Percentiles rank a stretch among this genome's conserved stretches.
Conservation (phyloP, 1,284 basidiomycete species). For the Limonomyces culmigenus region DNA sequence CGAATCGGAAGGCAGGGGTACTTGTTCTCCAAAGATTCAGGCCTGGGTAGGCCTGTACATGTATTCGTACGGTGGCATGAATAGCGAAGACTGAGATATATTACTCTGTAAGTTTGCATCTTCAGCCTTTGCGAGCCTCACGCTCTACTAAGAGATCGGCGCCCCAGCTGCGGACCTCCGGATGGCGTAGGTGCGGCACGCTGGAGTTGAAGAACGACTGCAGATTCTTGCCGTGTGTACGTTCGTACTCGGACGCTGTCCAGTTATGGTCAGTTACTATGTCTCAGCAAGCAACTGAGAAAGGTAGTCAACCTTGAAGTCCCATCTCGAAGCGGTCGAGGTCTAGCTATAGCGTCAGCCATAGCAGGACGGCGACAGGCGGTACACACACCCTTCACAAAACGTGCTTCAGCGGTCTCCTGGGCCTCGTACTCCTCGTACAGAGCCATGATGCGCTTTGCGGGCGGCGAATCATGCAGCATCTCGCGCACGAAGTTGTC, state of each 20-base stretch:
- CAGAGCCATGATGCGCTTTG: constrained; percentile 59
- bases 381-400: constrained; percentile 72
- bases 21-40: too few species aligned
- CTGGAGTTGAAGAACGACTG: constrained; percentile 67
- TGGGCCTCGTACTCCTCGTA: constrained; percentile 95
- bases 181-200: constrained; percentile 55
- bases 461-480: constrained; percentile 69
- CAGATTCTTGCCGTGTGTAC: constrained; percentile 24
- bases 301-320: constrained; percentile 39
- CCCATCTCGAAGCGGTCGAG: constrained; percentile 91
- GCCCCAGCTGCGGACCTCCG: constrained; percentile 67
- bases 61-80: too few species aligned
- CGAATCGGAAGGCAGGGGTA: too few species aligned
- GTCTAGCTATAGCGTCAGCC: constrained; percentile 25
- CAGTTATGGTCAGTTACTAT: neutral
- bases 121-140: neutral
- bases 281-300: neutral
- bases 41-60: too few species aligned
- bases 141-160: constrained; percentile 43
- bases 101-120: neutral
- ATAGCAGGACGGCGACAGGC: neutral
- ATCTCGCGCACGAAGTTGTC: constrained; percentile 81
- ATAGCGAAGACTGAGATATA: too few species aligned
- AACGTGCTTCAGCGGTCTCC: constrained; percentile 65
- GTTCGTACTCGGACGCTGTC: constrained; percentile 60